Evolutionary conservation across 495 filamentous ascomycete species (phyloP).

Genomic region (Hamigera avellanea): DNA sequence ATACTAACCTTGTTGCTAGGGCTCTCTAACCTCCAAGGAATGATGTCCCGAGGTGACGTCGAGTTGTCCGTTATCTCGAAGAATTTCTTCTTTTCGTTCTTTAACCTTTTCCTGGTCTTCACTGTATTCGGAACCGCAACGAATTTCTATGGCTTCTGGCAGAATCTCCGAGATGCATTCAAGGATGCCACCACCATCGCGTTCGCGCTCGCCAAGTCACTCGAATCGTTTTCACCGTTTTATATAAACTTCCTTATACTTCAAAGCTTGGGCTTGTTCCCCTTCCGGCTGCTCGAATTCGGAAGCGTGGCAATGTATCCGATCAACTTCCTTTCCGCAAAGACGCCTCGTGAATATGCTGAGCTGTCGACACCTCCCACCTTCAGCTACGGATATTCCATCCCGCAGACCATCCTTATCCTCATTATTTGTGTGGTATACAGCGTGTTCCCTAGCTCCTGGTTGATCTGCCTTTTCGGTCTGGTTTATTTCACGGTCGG

Average conservation of each 20-base stretch:
- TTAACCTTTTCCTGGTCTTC: conserved; percentile 95
- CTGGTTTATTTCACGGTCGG: conserved; percentile 81
- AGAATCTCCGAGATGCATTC: conserved; percentile 58
- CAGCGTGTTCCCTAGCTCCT: conserved; percentile 74
- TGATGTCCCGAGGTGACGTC: conserved; percentile 90
- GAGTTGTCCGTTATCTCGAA: conserved; percentile 93
- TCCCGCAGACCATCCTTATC: conserved; percentile 82
- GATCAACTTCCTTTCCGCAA: conserved; percentile 62
- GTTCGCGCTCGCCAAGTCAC: conserved; percentile 57
- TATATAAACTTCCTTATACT: conserved; percentile 94
- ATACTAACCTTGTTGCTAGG: conserved; percentile 21
- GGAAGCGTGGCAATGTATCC: conserved; percentile 80
- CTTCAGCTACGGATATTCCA: conserved; percentile 93
- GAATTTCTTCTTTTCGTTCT: conserved; percentile 99
- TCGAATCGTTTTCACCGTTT: conserved; percentile 64
- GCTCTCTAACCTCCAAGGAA: conserved; percentile 80
- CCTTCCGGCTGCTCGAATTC: conserved; percentile 83
- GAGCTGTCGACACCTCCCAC: conserved; percentile 71
- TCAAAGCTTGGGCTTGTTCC: conserved; percentile 84
- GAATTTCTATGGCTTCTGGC: conserved; percentile 54
- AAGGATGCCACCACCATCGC: conserved; percentile 72
- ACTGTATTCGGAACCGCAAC: conserved; percentile 78
- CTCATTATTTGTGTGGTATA: conserved; percentile 94
- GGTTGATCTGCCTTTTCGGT: conserved; percentile 71
- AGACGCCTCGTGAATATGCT: conserved; percentile 84